Percentiles rank a stretch among this genome's conserved stretches.
Evolutionary conservation across 2,329 filamentous ascomycete genomes (phyloP).

Genomic region (Hypoxylon sp.): DNA sequence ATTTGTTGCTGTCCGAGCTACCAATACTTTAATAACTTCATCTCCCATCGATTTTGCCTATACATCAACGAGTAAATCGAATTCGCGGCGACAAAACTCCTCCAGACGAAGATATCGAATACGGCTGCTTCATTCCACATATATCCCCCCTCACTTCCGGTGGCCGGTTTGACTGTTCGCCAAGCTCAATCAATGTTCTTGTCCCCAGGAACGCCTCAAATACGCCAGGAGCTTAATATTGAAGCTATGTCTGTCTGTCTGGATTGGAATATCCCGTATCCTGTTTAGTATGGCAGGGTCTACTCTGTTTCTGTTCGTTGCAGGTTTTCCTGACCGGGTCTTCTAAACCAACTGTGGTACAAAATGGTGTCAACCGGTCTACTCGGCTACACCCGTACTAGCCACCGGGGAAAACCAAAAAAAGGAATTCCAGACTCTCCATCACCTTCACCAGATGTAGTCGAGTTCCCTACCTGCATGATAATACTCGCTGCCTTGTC

Average conservation of each 20-base stretch:
- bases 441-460: conserved; percentile 29
- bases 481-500: conserved; percentile 23
- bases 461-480: conserved; percentile 26
- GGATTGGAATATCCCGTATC: conserved; percentile 6
- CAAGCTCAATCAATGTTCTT: conserved; percentile 9
- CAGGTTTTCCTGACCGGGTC: conserved; percentile 2
- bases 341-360: conserved; percentile 5
- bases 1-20: conserved; percentile 17
- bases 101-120: conserved; percentile 2
- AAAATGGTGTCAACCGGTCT: conserved; percentile 5
- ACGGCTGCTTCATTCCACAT: not conserved
- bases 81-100: not conserved
- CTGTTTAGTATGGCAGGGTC: conserved; percentile 3
- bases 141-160: conserved; percentile 6
- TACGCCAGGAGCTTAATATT: not conserved
- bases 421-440: not conserved
- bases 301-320: conserved; percentile 1
- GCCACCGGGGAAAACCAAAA: conserved; percentile 6
- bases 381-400: conserved; percentile 1
- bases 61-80: not conserved
- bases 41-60: not conserved
- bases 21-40: conserved; percentile 8
- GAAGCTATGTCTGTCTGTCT: not conserved
- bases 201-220: not conserved
- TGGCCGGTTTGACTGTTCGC: not conserved